Evolutionary conservation across 1,139 yeast genomes (phyloP), one percentile per base, ranked within the genome.

Genomic region (Eremothecium coryli): DNA sequence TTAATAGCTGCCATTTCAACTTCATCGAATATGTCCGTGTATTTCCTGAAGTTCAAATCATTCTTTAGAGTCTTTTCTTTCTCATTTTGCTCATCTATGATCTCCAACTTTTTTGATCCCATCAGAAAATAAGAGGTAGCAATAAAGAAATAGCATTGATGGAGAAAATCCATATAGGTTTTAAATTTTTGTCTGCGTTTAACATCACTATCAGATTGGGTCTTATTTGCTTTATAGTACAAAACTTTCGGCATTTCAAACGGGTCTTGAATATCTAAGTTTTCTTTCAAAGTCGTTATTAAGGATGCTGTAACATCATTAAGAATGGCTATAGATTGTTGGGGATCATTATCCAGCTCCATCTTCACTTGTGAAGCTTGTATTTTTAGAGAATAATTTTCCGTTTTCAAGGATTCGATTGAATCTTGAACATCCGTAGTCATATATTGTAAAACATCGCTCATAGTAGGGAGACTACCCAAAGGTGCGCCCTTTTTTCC

Each of bases 111-210:
- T 15, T 50, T 44, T 2, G 58, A 47, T 12, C 61, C 61, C 14
- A 43, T 25, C 23, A 48, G 45, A 47, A 73, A 88, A 53, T 82
- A 76, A 0, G 86, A 78, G 0, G 95, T 80, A 0, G 86, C 98
- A 26, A 82, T 63, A 43, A 85, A 72, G 52, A 86, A 88, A 50
- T 72, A 79, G 32, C 80, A 70, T 37, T 86, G 76, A 54, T 88
- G 96, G 15, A 82, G 60, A 10, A 73, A 53, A 33, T 85, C 81
- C 33, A 58, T 23, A 3, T 50, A 45, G 3, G 43, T 39, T 31
- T 60, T 50, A 12, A 42, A 32, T 31, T 62, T 14, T 53, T 50
- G 16, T 54, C 58, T 23, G 26, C 10, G 29, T 35, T 39, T 34
- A 42, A 27, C 39, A 4, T 5, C 22, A 3, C 10, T 9, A 10